Base-by-base conservation (phyloP, 192 early-diverging fungal species). In the Coemansia aciculifera region DNA sequence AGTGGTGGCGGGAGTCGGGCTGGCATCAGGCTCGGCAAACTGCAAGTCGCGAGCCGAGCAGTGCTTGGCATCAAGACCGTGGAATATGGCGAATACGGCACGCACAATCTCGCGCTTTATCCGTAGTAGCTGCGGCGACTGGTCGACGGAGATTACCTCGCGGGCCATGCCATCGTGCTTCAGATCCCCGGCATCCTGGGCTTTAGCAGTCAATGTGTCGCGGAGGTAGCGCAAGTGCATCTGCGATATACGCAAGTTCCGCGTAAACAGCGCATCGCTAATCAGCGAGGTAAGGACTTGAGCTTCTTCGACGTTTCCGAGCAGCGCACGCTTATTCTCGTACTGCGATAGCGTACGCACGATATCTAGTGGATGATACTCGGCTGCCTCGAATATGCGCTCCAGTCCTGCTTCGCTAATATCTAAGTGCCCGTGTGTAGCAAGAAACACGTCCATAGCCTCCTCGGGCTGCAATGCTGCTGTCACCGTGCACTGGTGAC, bases 221-320 rank as follows among this genome's bases (percentile, higher is more conserved):
- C 57, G n/a, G n/a, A 68, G 5, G 27, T 69, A 77, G 8, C 59
- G 34, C 43, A 46, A 6, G 57, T 77, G 70, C 75, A 77, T 77
- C 12, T 72, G 56, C 5, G 70, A 36, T 13, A 72, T 46, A 0
- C 75, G 75, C 27, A 27, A 29, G 17, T 36, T 19, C 1, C 69
- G 66, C 37, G 52, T 27, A 40, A 64, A 34, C 24, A 40, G 19
- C 52, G 61, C 56, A 3, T 68, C 70, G 17, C 42, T 19, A 34
- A 77, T 72, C 7, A 32, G 3, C 54, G 54, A 57, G 6, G 5
- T 5, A 13, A 57, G 12, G 15, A 34, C 29, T 7, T 8, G 4
- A 23, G 3, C 29, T 17, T 54, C 51, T 1, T 31, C 54, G 12
- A 2, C 54, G 29, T 34, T 17, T 13, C 29, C 15, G 31, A 32